Percentiles rank a stretch among this genome's conserved stretches.
Conservation (phyloP, 2,329 filamentous ascomycete species). For the Chrysoporthe deuterocubensis region DNA sequence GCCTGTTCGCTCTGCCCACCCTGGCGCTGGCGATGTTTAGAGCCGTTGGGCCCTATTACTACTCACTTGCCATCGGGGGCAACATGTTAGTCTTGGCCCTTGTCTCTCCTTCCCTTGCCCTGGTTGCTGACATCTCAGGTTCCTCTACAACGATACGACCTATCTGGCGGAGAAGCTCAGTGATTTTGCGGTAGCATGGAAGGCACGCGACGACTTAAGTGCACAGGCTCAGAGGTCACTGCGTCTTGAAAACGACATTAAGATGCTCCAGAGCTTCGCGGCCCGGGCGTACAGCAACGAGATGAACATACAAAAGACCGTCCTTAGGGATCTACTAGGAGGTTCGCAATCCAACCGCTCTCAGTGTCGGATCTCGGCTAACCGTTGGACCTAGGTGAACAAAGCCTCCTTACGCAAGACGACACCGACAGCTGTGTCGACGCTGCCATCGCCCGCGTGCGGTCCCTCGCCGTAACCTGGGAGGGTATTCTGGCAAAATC, state of each 20-base stretch:
- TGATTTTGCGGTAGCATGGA: conserved; percentile 56
- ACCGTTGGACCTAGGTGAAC: conserved; percentile 42
- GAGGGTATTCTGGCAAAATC: conserved; percentile 61
- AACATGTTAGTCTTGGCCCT: conserved; percentile 59
- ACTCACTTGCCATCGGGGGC: conserved; percentile 63
- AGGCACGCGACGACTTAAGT: conserved; percentile 55
- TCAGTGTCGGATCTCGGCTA: neutral
- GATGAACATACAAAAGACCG: conserved; percentile 62
- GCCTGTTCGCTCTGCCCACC: conserved; percentile 73
- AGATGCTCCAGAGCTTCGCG: conserved; percentile 62
- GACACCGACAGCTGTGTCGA: conserved; percentile 58
- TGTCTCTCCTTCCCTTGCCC: too few relatives aligned
- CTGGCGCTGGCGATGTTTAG: conserved; percentile 79
- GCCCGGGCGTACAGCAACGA: conserved; percentile 65
- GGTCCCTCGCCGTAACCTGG: conserved; percentile 60
- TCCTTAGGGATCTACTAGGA: conserved; percentile 65
- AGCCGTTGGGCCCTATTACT: conserved; percentile 76
- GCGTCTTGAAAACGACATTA: conserved; percentile 63
- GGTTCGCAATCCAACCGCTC: conserved; percentile 38
- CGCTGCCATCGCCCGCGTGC: conserved; percentile 56
- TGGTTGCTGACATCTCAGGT: conserved; percentile 46
- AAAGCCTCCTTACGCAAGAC: conserved; percentile 63
- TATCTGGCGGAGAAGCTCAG: conserved; percentile 64
- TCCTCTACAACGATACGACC: conserved; percentile 68
- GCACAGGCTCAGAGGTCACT: conserved; percentile 57